These are phyloP conservation scores for Alternaria gansuensis DNA, from an alignment of 2,329 filamentous ascomycete species.

Conservation along the genomic window DNA sequence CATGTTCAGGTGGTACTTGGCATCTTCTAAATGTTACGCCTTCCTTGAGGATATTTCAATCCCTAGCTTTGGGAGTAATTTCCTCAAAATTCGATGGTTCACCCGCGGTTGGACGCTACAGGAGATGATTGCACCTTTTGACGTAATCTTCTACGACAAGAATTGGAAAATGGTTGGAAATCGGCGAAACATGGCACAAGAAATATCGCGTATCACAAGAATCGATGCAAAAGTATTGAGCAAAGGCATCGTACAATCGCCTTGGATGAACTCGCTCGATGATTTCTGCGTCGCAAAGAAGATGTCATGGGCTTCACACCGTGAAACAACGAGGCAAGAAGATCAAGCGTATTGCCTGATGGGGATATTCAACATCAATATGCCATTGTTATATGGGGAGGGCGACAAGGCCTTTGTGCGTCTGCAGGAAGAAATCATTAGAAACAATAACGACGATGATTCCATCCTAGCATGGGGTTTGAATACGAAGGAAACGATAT, in stretches of 20 bases:
- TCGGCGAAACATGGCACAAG: not conserved
- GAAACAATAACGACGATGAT: slow-evolving; percentile 15
- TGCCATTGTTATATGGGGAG: slow-evolving; percentile 47
- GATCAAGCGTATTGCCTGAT: slow-evolving; percentile 46
- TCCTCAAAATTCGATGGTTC: slow-evolving; percentile 11
- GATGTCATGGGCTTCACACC: slow-evolving; percentile 26
- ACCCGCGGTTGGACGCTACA: slow-evolving; percentile 11
- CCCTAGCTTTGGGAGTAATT: not conserved
- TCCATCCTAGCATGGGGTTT: slow-evolving; percentile 29
- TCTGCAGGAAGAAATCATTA: slow-evolving; percentile 37
- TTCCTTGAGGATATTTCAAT: slow-evolving; percentile 11
- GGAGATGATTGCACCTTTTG: not conserved
- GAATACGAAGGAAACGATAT: no score
- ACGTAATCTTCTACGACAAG: not conserved
- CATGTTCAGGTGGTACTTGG: slow-evolving; percentile 16
- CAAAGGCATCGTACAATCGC: no score
- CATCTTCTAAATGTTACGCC: slow-evolving; percentile 4
- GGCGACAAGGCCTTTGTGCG: slow-evolving; percentile 34
- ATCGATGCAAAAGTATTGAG: not conserved
- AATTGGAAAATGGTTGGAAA: not conserved
- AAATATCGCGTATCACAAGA: not conserved
- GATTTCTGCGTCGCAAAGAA: slow-evolving; percentile 23
- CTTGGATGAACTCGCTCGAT: not conserved
- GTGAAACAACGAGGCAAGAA: slow-evolving; percentile 32
- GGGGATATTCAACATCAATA: slow-evolving; percentile 43